These are phyloP conservation scores for Termitomyces titanicus DNA, from an alignment of 768 basidiomycete genomes.

Conservation along the genomic window DNA sequence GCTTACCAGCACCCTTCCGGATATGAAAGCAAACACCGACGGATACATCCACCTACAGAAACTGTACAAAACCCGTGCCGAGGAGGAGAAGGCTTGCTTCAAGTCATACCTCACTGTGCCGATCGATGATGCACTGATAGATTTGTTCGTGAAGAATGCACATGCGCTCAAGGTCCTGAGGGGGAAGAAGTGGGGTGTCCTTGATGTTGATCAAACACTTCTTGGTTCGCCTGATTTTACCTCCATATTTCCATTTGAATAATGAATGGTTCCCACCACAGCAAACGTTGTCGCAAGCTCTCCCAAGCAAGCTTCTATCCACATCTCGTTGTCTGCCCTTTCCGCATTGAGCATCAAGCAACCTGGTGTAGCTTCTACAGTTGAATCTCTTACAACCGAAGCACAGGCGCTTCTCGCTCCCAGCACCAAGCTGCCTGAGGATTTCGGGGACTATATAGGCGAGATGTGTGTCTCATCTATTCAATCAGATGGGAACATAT, in stretches of 20 bases:
- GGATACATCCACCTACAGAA: constrained; percentile 83
- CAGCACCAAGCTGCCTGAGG: constrained; percentile 47
- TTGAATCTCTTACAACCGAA: constrained; percentile 49
- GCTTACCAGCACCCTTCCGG: constrained; percentile 82
- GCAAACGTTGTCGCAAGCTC: constrained; percentile 35
- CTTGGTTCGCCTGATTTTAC: constrained; percentile 31
- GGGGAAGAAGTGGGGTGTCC: constrained; percentile 57
- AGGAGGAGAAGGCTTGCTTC: constrained; percentile 60
- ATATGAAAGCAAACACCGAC: constrained; percentile 91
- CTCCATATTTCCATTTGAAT: background rate
- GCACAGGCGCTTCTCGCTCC: constrained; percentile 49
- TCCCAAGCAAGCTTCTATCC: constrained; percentile 61
- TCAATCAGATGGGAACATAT: background rate
- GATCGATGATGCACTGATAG: constrained; percentile 52
- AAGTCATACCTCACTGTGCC: constrained; percentile 43
- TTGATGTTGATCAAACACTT: constrained; percentile 45
- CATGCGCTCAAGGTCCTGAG: constrained; percentile 67
- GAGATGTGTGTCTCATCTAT: constrained; percentile 62
- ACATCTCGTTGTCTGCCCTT: constrained; percentile 72
- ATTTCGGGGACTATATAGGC: constrained; percentile 58
- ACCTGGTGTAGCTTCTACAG: constrained; percentile 34
- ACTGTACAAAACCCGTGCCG: constrained; percentile 77
- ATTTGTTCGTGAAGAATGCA: constrained; percentile 76
- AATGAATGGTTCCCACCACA: constrained; percentile 22
- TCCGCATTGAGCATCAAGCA: constrained; percentile 26